Conservation (phyloP, 2,329 filamentous ascomycete species). For the Colletotrichum musae region DNA sequence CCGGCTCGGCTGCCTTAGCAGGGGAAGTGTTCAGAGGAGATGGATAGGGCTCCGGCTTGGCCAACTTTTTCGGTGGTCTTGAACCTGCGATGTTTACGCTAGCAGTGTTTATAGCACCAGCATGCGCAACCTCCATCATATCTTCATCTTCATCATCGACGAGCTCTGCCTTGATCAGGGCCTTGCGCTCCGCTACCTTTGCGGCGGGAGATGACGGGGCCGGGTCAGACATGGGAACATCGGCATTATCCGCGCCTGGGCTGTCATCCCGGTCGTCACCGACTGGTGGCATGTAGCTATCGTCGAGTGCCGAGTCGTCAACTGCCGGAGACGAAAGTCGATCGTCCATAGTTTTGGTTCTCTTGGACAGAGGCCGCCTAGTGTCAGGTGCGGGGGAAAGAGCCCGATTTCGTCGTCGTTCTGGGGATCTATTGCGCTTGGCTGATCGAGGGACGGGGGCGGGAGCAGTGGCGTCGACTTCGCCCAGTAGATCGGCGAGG, state of each 20-base stretch:
- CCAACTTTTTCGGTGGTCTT: conserved; percentile 81
- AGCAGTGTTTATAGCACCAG: conserved; percentile 75
- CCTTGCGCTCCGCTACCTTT: conserved; percentile 82
- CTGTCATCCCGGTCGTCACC: conserved; percentile 70
- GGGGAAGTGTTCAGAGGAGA: conserved; percentile 85
- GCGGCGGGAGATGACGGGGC: conserved; percentile 89
- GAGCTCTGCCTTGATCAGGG: conserved; percentile 62
- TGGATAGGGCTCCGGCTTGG: conserved; percentile 77
- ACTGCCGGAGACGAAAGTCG: conserved; percentile 63
- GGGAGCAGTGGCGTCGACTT: conserved; percentile 84
- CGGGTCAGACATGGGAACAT: conserved; percentile 87
- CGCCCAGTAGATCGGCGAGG: conserved; percentile 84
- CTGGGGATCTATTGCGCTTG: conserved; percentile 78
- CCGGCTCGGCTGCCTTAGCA: conserved; percentile 68
- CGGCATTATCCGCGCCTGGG: conserved; percentile 50
- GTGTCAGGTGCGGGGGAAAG: conserved; percentile 79
- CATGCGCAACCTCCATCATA: conserved; percentile 88
- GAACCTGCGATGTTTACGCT: conserved; percentile 90
- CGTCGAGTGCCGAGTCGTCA: conserved; percentile 67
- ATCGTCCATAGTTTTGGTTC: conserved; percentile 67
- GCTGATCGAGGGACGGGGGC: conserved; percentile 68
- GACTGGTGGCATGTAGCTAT: conserved; percentile 67
- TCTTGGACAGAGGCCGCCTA: conserved; percentile 70
- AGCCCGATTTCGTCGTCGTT: conserved; percentile 83
- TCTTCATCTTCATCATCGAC: conserved; percentile 81